Conservation (phyloP, 768 basidiomycete species). For the Pleurotus ostreatus region DNA sequence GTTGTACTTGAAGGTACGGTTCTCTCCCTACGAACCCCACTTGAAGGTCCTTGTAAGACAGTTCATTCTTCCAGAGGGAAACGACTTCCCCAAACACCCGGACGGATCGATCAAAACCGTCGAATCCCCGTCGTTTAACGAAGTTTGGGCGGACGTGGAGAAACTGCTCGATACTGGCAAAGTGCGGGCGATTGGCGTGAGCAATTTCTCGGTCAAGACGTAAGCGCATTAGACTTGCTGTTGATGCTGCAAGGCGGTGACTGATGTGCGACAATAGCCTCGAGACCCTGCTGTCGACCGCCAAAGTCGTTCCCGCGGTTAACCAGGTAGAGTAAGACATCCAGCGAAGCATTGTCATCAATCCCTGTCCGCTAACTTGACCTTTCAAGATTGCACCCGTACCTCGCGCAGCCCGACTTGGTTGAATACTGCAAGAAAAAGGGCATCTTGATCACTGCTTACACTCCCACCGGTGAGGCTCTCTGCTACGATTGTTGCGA, state of each 20-base stretch:
- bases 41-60: too few species aligned
- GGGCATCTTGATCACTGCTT: constrained; percentile 47
- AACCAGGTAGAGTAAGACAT: constrained; percentile 43
- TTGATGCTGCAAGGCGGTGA: neutral
- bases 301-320: constrained; percentile 40
- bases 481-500: neutral
- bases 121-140: constrained; percentile 29
- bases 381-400: constrained; percentile 39
- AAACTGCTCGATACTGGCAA: constrained; percentile 41
- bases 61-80: constrained; percentile 8
- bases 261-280: constrained; percentile 20
- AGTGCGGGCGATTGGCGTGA: constrained; percentile 51
- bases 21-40: too few species aligned
- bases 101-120: constrained; percentile 30
- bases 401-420: constrained; percentile 44
- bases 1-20: constrained; percentile 25
- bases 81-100: constrained; percentile 19
- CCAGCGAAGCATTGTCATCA: too few species aligned
- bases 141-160: constrained; percentile 50
- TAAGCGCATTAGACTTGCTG: constrained; percentile 17
- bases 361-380: neutral
- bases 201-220: constrained; percentile 59
- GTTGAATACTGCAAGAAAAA: constrained; percentile 43
- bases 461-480: constrained; percentile 40
- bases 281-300: constrained; percentile 33